phyloP scores from a whole-genome alignment of 208 protist genomes.

The Wallacemonas sp. region DNA sequence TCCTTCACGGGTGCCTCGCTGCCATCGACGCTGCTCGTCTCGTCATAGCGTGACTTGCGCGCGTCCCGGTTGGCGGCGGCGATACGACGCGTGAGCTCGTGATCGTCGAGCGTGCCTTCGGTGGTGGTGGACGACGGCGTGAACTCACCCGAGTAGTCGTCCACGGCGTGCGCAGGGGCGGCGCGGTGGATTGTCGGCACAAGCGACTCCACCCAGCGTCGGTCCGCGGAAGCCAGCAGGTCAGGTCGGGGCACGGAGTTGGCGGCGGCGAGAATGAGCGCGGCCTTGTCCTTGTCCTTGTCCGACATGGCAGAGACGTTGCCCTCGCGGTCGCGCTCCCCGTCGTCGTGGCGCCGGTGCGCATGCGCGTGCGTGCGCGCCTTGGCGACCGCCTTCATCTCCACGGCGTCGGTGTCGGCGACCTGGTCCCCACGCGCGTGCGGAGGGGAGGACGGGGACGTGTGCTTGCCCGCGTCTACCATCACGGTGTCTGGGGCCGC shows the following conservation, averaged over 20 bases:
- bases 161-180: background rate
- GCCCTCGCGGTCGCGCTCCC: no score
- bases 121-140: constrained; percentile 14
- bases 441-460: no score
- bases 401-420: no score
- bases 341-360: no score
- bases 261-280: constrained; percentile 3
- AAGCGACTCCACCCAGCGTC: background rate
- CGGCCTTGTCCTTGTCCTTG: background rate
- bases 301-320: no score
- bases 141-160: constrained; percentile 2
- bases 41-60: background rate
- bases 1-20: no score
- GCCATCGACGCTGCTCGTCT: constrained; percentile 3
- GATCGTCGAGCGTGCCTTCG: constrained; percentile 4
- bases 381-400: background rate
- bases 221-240: background rate
- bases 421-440: no score
- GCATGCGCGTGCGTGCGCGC: background rate
- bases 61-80: background rate
- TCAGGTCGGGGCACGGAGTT: constrained; percentile 6
- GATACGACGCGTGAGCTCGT: background rate
- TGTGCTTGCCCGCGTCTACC: no score
- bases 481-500: no score
- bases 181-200: background rate